Evolutionary conservation across 768 basidiomycete species (phyloP), one percentile per base, ranked within the genome.

Genomic region (Lyophyllum decastes): DNA sequence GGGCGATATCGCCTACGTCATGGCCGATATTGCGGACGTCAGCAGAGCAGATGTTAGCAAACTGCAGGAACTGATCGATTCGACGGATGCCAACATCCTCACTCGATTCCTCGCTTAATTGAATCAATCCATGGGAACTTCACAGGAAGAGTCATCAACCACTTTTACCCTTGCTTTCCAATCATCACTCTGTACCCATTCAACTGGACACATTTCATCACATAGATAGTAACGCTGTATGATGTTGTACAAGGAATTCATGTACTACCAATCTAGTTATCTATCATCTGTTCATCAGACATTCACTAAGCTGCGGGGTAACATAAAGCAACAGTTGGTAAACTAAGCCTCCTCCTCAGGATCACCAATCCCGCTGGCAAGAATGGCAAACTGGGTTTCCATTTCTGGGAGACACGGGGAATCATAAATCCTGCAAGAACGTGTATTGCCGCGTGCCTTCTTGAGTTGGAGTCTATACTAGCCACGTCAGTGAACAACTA

Each of bases 381-480:
- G 87, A 73, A 98, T 98, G 33, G 95, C 93, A 70, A 98, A 99
- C 54, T 90, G 90, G 2, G 90, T 94, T 70, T 98, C 96, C 63
- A 92, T 93, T 72, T 99, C 97, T 10, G 97, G 96, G 34, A 99
- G 77, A 75, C 95, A 98, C 0, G 97, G 97, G 3, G 94, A 96
- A 77, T 99, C 97, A 65, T 97, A 96, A 63, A 99, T 95, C 74
- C 95, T 96, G 76, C 95, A 97, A 21, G 92, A 87, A 55, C 97
- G 90, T 49, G 92, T 94, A 60, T 91, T 89, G 10, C 92, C 97
- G 34, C 96, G 85, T 24, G 87, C 89, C 70, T 99, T 99, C 76
- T 91, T 91, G 48, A 98, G 82, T 70, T 96, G 93, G 46, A 99
- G 72, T 34, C 93, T 94, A 62, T 26, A n/a, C n/a, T n/a, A 49